Base-by-base conservation (phyloP, 2,329 filamentous ascomycete genomes). In the Penicillium thymicola region DNA sequence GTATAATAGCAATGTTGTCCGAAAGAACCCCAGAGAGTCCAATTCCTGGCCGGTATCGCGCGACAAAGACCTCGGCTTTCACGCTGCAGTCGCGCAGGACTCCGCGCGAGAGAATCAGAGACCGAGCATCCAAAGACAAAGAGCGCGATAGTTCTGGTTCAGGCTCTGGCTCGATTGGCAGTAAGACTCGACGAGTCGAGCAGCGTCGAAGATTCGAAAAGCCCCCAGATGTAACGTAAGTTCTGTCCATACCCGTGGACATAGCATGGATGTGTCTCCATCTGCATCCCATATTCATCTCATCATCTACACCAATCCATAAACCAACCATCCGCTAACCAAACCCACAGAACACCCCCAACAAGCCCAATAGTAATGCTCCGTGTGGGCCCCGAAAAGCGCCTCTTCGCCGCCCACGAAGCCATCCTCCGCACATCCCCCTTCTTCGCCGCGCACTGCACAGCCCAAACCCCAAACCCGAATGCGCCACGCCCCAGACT, bases 391-490 rank as follows among this genome's bases (percentile, higher is more conserved):
- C 82, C 82, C 5, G 88, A 92, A 64, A 87, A 92, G 72, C 86
- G 92, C 23, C 87, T 96, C 65, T 97, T 97, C 70, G 92, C 92
- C 37, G 91, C 91, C 7, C 92, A 96, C 73, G 90, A 96, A 78
- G 89, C 94, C 64, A 84, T 96, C 59, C 85, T 97, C 58, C 84
- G 82, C 71, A 79, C 83, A 54, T 94, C 90, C 11, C 86, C 90
- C 8, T 96, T 88, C 82, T 96, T 97, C 76, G 80, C 85, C 59
- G 77, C 83, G 48, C 80, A 82, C 42, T 83, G 87, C 62, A 81
- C 82, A 55, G 61, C 88, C 84, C 78, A 82, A 37, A 61, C 54
- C 9, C 57, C 62, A 78, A 62, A 46, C 13, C 54, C 60, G 2
- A 52, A 56, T 14, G 44, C 55, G 13, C 48, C 34, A n/a, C 53